Percentiles rank a stretch among this genome's conserved stretches.
Conservation (phyloP, 371 early-diverging fungal species). For the Chytridium lagenaria region DNA sequence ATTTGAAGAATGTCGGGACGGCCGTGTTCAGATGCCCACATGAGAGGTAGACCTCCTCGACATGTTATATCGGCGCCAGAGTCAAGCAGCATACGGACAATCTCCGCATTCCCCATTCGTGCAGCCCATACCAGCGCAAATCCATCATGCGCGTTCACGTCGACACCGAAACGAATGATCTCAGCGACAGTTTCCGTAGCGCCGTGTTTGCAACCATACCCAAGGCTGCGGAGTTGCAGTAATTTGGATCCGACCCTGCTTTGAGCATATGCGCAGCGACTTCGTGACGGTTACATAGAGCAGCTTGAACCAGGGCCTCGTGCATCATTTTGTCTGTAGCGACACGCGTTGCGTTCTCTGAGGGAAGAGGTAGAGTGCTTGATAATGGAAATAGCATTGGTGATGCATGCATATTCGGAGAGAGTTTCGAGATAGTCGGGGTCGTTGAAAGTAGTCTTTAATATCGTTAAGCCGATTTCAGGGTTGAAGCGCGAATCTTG, state of each 20-base stretch:
- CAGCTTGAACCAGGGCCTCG: neutral
- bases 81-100: conserved; percentile 51
- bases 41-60: conserved; percentile 56
- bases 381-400: neutral
- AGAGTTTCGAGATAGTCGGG: neutral
- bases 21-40: conserved; percentile 53
- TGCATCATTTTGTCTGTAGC: neutral
- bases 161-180: neutral
- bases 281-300: neutral
- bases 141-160: conserved; percentile 43
- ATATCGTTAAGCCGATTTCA: neutral
- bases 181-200: neutral
- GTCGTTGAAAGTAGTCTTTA: neutral
- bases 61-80: conserved; percentile 58
- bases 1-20: conserved; percentile 53
- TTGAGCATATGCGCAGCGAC: neutral
- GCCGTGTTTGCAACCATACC: conserved; percentile 10
- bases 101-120: conserved; percentile 50
- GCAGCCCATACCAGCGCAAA: conserved; percentile 64
- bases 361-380: neutral
- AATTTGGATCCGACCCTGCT: neutral
- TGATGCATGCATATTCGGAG: conserved; percentile 1
- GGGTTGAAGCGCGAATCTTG: neutral
- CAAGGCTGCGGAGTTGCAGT: neutral
- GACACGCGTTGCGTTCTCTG: neutral